Percentiles rank a stretch among this genome's conserved stretches.
These are phyloP conservation scores for Saccharomycopsis sp. DNA, from an alignment of 805 yeast species.

Conservation along the genomic window DNA sequence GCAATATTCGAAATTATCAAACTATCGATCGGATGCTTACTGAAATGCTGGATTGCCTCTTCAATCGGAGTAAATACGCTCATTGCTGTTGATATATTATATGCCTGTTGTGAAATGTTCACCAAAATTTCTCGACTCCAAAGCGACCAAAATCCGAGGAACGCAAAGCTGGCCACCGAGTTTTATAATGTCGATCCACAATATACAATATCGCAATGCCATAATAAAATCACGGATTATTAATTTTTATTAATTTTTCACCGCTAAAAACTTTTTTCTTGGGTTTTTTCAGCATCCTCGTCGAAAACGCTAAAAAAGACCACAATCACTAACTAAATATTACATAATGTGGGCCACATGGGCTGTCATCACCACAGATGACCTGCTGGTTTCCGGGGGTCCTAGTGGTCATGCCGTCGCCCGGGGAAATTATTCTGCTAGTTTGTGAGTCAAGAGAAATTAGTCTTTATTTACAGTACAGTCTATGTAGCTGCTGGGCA, in stretches of 20 bases:
- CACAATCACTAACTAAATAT: not conserved
- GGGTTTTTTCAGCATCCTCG: not conserved
- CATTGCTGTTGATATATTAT: too few species aligned
- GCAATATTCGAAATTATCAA: not conserved
- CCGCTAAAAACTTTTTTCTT: not conserved
- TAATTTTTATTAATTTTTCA: not conserved
- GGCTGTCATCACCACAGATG: too few species aligned
- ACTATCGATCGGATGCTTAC: conserved; percentile 27
- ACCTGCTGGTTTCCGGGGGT: too few species aligned
- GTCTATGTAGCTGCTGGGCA: too few species aligned
- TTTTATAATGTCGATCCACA: not conserved
- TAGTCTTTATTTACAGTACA: too few species aligned
- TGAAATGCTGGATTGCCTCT: conserved; percentile 67
- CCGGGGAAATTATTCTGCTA: too few species aligned
- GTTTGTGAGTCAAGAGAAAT: too few species aligned
- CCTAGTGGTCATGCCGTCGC: too few species aligned
- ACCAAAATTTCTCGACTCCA: not conserved
- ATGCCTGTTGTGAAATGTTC: not conserved
- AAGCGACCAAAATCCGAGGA: not conserved
- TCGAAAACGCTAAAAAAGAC: not conserved
- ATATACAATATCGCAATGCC: not conserved
- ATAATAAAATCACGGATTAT: not conserved
- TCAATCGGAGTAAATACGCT: conserved; percentile 45
- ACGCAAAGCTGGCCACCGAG: not conserved
- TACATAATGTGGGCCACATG: too few species aligned